Percentiles rank a stretch among this genome's conserved stretches.
phyloP scores from a whole-genome alignment of 2,329 filamentous ascomycete species.

The Chrysoporthe austroafricana region DNA sequence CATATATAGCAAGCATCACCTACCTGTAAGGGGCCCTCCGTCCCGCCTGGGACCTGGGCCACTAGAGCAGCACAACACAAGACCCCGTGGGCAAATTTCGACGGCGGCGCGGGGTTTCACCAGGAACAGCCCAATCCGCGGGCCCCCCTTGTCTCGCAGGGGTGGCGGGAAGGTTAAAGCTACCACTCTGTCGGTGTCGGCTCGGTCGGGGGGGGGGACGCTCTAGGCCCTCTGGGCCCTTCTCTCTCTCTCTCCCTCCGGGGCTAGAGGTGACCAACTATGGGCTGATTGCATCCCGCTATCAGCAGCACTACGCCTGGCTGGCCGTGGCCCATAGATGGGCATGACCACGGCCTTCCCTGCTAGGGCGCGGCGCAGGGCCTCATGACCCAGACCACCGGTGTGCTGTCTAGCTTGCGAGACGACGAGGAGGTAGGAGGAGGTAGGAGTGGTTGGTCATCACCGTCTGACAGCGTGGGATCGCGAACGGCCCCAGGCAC shows the following conservation, averaged over 20 bases:
- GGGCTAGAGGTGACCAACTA: not conserved
- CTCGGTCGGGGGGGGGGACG: not conserved
- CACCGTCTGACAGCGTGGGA: no score
- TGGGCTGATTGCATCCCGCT: not conserved
- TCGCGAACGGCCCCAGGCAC: not conserved
- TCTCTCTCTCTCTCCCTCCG: not conserved
- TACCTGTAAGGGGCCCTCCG: no score
- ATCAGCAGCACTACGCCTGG: not conserved
- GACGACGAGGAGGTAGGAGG: not conserved
- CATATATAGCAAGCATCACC: no score
- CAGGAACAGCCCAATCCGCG: not conserved
- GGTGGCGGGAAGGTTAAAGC: conserved; percentile 29
- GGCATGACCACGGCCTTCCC: not conserved
- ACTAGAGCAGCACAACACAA: no score
- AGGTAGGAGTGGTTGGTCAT: not conserved
- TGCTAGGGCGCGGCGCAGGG: not conserved
- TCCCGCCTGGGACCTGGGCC: no score
- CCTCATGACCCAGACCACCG: not conserved
- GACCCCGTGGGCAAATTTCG: conserved; percentile 4
- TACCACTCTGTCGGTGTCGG: conserved; percentile 29
- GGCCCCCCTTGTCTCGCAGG: conserved; percentile 23
- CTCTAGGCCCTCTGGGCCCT: not conserved
- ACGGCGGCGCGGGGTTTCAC: conserved; percentile 12
- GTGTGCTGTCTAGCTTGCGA: no score
- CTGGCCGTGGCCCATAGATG: no score